These are phyloP conservation scores for Oryza nivara DNA, from an alignment of 176 grass and related monocot genomes.

Conservation along the genomic window DNA sequence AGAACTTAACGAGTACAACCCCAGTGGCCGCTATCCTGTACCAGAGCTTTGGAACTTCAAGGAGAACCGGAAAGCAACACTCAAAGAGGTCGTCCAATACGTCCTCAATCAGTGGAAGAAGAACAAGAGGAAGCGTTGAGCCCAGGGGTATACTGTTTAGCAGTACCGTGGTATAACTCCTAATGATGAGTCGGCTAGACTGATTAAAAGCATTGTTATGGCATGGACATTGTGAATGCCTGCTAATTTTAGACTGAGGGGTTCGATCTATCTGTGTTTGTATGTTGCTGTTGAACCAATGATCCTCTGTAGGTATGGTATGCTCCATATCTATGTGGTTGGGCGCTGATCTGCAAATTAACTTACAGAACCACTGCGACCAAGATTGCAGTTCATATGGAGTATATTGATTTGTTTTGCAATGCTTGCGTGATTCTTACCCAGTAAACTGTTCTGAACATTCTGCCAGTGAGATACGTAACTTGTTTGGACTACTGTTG, in stretches of 20 bases:
- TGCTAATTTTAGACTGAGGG: background rate
- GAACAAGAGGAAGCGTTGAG: slow-evolving; percentile 33
- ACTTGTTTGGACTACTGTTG: background rate
- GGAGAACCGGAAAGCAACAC: slow-evolving; percentile 31
- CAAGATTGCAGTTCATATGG: too few species aligned
- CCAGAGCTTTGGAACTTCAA: slow-evolving; percentile 54
- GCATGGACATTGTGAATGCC: background rate
- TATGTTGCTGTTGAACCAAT: background rate
- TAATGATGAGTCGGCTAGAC: background rate
- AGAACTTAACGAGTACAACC: slow-evolving; percentile 68
- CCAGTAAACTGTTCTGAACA: background rate
- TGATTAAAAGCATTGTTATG: background rate
- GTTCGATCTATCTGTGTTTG: background rate
- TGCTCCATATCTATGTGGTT: background rate
- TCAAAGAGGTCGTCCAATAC: slow-evolving; percentile 31
- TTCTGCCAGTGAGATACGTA: background rate
- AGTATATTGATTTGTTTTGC: too few species aligned
- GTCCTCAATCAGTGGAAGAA: slow-evolving; percentile 12
- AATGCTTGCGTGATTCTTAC: too few species aligned
- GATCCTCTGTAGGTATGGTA: background rate
- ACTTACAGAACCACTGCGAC: background rate
- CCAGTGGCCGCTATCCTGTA: slow-evolving; percentile 46
- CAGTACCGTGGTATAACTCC: background rate
- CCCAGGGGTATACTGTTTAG: background rate
- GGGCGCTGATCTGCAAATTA: background rate